Evolutionary conservation across 768 basidiomycete genomes (phyloP), one percentile per base, ranked within the genome.

Genomic region (Tylopilus sp.): DNA sequence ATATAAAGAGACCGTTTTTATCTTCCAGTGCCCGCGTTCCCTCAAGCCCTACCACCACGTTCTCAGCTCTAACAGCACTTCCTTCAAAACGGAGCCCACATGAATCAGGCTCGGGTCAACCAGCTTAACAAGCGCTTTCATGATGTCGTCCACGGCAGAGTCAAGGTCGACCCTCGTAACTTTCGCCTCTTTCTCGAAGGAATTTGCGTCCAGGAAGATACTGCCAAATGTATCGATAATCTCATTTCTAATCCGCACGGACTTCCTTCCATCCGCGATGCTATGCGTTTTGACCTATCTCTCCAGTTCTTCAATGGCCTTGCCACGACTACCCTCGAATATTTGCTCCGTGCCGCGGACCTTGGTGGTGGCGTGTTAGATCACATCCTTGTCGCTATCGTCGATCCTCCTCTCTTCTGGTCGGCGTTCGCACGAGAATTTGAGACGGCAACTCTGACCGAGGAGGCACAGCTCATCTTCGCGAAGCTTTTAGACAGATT

Each of bases 401-500:
- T 77, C 8, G 74, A 83, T 0, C 83, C 82, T 4, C 74, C 80
- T 0, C 71, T 81, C 16, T 83, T 83, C 56, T 84, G 79, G 80
- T 55, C 53, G 12, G 51, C 63, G 1, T 75, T 78, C 49, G 48
- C 56, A 0, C 46, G 54, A 17, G 74, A 66, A 11, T 79, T 77
- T 31, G 58, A 71, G 44, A 53, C 53, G 0, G 66, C 67, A 16
- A 28, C 54, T 0, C 63, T 81, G 40, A 24, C 56, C 9, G 72
- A 73, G 16, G 52, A 62, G 0, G 75, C 71, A 2, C 74, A 79
- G 53, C 54, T 60, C 31, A 63, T 69, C 28, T 81, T 83, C 48
- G 78, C 74, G 6, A 79, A 74, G 74, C 63, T 83, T 7, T 69
- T 85, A 4, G 68, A 78, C 22, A 75, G 78, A 48, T 67, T 85